Percentiles rank a stretch among this genome's conserved stretches.
phyloP scores from a whole-genome alignment of 2,329 filamentous ascomycete species.

The Fusarium sp. region DNA sequence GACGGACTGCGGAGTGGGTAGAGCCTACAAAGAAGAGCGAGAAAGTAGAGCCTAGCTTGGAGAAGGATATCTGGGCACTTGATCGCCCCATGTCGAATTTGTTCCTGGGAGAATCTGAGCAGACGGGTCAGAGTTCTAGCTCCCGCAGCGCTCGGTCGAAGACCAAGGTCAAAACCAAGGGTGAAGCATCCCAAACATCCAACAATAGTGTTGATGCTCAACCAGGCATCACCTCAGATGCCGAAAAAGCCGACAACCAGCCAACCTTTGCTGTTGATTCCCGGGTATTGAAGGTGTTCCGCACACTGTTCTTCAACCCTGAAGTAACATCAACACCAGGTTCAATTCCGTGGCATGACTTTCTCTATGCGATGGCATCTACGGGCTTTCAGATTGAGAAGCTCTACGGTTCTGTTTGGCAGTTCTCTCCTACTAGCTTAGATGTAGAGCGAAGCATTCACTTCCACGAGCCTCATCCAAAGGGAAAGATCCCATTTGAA shows the following conservation, averaged over 20 bases:
- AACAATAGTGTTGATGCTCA: neutral
- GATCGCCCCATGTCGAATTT: neutral
- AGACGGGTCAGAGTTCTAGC: neutral
- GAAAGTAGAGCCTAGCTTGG: neutral
- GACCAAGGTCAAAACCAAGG: neutral
- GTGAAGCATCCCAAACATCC: neutral
- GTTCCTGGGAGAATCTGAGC: constrained; percentile 46
- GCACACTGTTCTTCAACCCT: constrained; percentile 11
- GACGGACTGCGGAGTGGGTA: neutral
- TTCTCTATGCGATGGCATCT: neutral
- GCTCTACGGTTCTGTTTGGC: constrained; percentile 10
- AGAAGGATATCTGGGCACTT: neutral
- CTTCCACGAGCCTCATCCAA: constrained; percentile 3
- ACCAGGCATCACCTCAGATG: no score
- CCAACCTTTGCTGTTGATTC: neutral
- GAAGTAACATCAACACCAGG: neutral
- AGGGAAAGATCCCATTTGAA: neutral
- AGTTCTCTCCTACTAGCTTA: neutral
- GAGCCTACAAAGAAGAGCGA: neutral
- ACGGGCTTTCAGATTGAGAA: constrained; percentile 1
- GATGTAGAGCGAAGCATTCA: neutral
- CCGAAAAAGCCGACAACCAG: no score
- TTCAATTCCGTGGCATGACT: neutral
- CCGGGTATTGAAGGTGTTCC: neutral
- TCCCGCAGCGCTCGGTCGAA: neutral